These are phyloP conservation scores for Quercus phellos DNA, from an alignment of 331 rosid genomes.

Conservation along the genomic window DNA sequence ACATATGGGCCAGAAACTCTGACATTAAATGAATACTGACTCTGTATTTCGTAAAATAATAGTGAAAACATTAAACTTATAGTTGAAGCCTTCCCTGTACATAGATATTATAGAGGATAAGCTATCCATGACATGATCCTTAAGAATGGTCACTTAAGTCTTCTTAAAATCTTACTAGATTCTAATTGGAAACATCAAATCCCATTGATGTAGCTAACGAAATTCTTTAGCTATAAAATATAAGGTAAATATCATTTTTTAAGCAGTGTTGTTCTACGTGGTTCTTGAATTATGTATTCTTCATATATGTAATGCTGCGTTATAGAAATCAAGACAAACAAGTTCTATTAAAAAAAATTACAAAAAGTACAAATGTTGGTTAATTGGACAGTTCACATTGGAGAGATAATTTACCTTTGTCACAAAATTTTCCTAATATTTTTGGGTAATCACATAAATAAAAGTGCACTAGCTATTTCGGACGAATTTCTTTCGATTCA, in stretches of 20 bases:
- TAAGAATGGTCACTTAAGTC: not conserved
- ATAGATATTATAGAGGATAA: not conserved
- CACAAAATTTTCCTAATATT: not conserved
- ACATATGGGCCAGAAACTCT: not conserved
- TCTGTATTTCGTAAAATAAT: not conserved
- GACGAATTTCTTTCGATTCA: no score
- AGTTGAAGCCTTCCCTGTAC: not conserved
- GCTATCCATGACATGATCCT: not conserved
- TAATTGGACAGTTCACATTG: not conserved
- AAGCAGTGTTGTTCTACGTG: not conserved
- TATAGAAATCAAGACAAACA: not conserved
- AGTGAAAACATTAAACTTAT: not conserved
- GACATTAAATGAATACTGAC: not conserved
- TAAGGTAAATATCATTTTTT: not conserved
- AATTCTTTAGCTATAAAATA: not conserved
- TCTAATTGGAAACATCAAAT: slow-evolving; percentile 7
- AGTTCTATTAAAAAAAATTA: not conserved
- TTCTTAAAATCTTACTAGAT: not conserved
- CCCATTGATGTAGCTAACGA: slow-evolving; percentile 10
- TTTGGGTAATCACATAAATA: not conserved
- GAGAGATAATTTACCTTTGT: not conserved
- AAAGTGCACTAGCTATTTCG: not conserved
- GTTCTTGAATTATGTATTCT: no score
- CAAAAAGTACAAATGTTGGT: not conserved
- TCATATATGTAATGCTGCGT: no score